A percentile compares a stretch with the other conserved stretches of the same genome.
Conservation (phyloP, 768 basidiomycete genomes). For the Tremella mesenterica region DNA sequence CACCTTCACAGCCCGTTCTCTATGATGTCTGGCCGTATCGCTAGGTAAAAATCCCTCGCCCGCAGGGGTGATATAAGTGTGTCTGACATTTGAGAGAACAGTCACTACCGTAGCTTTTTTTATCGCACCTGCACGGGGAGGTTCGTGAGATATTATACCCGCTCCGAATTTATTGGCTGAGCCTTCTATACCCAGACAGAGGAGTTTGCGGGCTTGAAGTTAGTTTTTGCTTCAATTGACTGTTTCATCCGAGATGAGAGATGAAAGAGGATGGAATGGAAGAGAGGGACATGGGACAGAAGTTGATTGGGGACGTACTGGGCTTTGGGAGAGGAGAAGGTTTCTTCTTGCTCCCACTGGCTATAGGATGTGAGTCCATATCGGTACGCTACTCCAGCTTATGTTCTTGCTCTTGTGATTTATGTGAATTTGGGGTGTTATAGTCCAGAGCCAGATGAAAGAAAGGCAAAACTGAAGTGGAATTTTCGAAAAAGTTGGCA, state of each 20-base stretch:
- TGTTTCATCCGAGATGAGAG: neutral
- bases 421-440: no score
- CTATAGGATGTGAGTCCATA: no score
- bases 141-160: slow-evolving; percentile 75
- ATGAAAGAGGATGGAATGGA: neutral
- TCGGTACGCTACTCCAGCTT: no score
- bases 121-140: slow-evolving; percentile 22
- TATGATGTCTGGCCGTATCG: slow-evolving; percentile 91
- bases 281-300: neutral
- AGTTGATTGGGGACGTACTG: slow-evolving; percentile 7
- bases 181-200: slow-evolving; percentile 95
- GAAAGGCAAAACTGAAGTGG: no score
- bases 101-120: slow-evolving; percentile 48
- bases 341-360: no score
- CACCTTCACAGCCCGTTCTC: slow-evolving; percentile 79
- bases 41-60: slow-evolving; percentile 95
- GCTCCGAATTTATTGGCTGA: slow-evolving; percentile 97
- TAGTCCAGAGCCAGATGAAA: no score
- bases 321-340: slow-evolving; percentile 25
- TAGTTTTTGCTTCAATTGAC: no score
- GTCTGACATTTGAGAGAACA: slow-evolving; percentile 85
- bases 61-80: slow-evolving; percentile 97
- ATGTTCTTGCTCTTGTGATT: no score
- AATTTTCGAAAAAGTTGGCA: no score
- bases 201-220: slow-evolving; percentile 37